Percentiles rank a stretch among this genome's conserved stretches.
Evolutionary conservation across 495 filamentous ascomycete genomes (phyloP).

Genomic region (Aspergillus haitiensis): DNA sequence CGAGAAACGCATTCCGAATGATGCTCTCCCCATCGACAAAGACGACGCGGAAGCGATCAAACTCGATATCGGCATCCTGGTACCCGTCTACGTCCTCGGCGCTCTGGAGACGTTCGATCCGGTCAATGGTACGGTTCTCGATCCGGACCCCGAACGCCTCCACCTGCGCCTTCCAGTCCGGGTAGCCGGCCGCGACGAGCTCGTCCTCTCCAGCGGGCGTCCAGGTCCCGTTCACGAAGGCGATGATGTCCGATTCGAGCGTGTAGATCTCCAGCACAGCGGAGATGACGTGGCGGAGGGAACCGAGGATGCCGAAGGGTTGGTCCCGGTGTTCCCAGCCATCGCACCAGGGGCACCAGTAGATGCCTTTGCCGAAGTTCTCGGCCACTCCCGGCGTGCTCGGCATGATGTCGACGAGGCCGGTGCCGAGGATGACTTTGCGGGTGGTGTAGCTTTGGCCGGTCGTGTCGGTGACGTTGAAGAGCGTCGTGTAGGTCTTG

Average conservation of each 20-base stretch:
- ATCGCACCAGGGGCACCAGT: conserved; percentile 64
- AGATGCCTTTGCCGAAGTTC: conserved; percentile 58
- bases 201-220: conserved; percentile 40
- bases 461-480: conserved; percentile 39
- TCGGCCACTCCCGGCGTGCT: conserved; percentile 49
- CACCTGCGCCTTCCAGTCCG: conserved; percentile 49
- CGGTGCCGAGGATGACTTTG: conserved; percentile 57
- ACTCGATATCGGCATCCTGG: conserved; percentile 39
- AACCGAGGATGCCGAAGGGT: conserved; percentile 52
- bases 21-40: conserved; percentile 48
- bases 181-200: conserved; percentile 36
- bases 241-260: conserved; percentile 42
- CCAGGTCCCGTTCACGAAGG: conserved; percentile 57
- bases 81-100: conserved; percentile 45
- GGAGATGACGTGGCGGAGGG: conserved; percentile 42
- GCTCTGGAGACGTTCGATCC: conserved; percentile 47
- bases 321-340: conserved; percentile 59
- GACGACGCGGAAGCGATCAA: conserved; percentile 45
- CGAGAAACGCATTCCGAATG: conserved; percentile 51
- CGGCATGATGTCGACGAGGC: conserved; percentile 55
- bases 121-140: conserved; percentile 54
- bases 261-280: conserved; percentile 51
- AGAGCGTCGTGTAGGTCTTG: conserved; percentile 38
- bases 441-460: conserved; percentile 44
- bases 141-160: conserved; percentile 48